phyloP scores from a whole-genome alignment of 306 rosid species.

The Pterocarpus santalinus region DNA sequence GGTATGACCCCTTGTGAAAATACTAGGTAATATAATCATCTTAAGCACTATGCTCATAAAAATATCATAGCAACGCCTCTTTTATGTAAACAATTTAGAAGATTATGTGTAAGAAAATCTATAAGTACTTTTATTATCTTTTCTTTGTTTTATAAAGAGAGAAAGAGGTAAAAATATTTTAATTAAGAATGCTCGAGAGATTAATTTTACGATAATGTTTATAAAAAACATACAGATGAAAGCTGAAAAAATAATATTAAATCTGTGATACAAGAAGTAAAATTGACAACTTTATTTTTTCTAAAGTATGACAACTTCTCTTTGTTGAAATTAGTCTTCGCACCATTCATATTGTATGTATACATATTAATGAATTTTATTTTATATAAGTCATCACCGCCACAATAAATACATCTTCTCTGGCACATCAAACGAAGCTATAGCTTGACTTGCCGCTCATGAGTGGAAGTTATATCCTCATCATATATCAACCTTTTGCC shows the following conservation, averaged over 20 bases:
- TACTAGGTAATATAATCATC: no score
- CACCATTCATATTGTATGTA: not conserved
- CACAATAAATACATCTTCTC: not conserved
- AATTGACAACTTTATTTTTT: no score
- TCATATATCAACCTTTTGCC: not conserved
- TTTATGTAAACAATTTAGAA: no score
- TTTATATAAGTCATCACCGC: not conserved
- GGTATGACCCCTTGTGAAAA: no score
- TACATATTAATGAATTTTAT: not conserved
- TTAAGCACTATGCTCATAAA: no score
- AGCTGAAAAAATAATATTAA: no score
- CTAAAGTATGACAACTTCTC: no score
- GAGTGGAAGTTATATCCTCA: conserved; percentile 8
- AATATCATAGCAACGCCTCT: not conserved
- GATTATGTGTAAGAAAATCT: not conserved
- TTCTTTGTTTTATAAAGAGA: not conserved
- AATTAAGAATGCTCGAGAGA: not conserved
- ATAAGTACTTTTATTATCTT: not conserved
- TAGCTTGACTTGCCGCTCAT: conserved; percentile 7
- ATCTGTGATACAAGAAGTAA: not conserved
- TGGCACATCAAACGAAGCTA: conserved; percentile 22
- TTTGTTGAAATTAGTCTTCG: not conserved
- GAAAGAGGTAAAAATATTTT: not conserved
- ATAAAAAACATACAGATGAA: no score
- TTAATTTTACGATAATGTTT: no score